Base-by-base conservation (phyloP, 768 basidiomycete species). In the Termitomyces sp. region DNA sequence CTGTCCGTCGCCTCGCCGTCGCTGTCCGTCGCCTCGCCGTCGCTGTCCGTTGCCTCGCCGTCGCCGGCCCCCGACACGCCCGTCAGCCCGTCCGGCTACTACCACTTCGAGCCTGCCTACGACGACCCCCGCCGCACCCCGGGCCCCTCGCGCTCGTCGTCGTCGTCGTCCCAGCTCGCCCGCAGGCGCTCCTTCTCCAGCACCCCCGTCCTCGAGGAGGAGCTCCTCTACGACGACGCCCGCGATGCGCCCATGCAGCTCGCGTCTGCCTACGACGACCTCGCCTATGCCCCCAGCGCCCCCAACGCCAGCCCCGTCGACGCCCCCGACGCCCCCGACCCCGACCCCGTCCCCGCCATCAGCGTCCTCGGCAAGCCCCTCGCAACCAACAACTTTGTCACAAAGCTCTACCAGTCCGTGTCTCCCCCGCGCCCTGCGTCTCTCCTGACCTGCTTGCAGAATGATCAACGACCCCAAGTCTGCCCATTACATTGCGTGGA, bases 391-490 rank as follows among this genome's bases (percentile, higher is more conserved):
- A 93, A 93, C 66, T 94, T 94, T 68, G 91, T 93, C 46, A 87
- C 87, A 28, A 94, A 94, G 77, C 76, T 93, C 19, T 93, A 91
- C 71, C 88, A 90, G 88, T 89, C 63, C 11, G 56, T 57, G 16
- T 23, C n/a, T 9, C 14, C 2, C 39, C 9, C 10, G 1, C n/a
- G 10, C 14, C 19, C 3, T 6, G 7, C 30, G 16, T 32, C 37
- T 16, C 44, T 19, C 42, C 44, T n/a, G n/a, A n/a, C 47, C 3
- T 34, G 12, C 12, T 14, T 64, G n/a, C n/a, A 92, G 89, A 67
- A 93, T 94, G 89, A 92, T 94, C 71, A 89, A 80, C 64, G 91
- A 93, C 68, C 70, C 88, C 8, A 89, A 89, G 67, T 87, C 87
- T 1, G 79, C 86, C 5, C 83, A 85, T 62, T 91, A 89, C 67